A percentile compares a stretch with the other conserved stretches of the same genome.
phyloP scores from a whole-genome alignment of 805 yeast genomes.

The Yarrowia sp. region DNA sequence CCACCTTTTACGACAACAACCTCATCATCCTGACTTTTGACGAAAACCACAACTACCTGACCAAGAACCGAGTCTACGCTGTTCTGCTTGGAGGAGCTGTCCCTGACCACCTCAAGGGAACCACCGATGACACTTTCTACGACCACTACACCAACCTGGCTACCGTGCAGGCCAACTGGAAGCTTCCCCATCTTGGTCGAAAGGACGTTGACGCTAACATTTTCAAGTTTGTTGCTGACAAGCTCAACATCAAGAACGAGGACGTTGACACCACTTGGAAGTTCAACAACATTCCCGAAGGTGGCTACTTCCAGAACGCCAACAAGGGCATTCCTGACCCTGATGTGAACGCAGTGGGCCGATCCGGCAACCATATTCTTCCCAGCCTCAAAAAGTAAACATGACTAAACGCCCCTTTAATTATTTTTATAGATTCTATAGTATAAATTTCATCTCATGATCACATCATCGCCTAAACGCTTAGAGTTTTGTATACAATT shows the following conservation, averaged over 20 bases:
- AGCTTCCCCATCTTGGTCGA: slow-evolving; percentile 50
- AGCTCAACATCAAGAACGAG: slow-evolving; percentile 31
- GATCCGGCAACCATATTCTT: slow-evolving; percentile 19
- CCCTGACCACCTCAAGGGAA: slow-evolving; percentile 45
- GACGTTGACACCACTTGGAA: slow-evolving; percentile 17
- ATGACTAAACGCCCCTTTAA: background rate
- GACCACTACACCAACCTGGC: slow-evolving; percentile 53
- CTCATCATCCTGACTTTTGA: slow-evolving; percentile 51
- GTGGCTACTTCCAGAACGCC: slow-evolving; percentile 5
- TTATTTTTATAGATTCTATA: background rate
- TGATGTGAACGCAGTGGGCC: slow-evolving; percentile 12
- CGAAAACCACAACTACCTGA: slow-evolving; percentile 46
- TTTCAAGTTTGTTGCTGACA: slow-evolving; percentile 45
- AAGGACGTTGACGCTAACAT: slow-evolving; percentile 52
- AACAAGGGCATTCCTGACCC: slow-evolving; percentile 12
- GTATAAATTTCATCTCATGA: background rate
- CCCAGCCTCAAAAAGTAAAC: slow-evolving; percentile 9
- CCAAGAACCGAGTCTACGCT: slow-evolving; percentile 48
- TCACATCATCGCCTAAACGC: background rate
- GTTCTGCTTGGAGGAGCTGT: slow-evolving; percentile 50
- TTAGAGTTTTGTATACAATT: too few species aligned
- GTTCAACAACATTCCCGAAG: background rate
- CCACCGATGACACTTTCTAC: slow-evolving; percentile 49
- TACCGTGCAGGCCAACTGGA: slow-evolving; percentile 53
- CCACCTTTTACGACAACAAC: slow-evolving; percentile 49